Evolutionary conservation across 306 rosid genomes (phyloP), one percentile per base, ranked within the genome.

Genomic region (Vicia sativa): DNA sequence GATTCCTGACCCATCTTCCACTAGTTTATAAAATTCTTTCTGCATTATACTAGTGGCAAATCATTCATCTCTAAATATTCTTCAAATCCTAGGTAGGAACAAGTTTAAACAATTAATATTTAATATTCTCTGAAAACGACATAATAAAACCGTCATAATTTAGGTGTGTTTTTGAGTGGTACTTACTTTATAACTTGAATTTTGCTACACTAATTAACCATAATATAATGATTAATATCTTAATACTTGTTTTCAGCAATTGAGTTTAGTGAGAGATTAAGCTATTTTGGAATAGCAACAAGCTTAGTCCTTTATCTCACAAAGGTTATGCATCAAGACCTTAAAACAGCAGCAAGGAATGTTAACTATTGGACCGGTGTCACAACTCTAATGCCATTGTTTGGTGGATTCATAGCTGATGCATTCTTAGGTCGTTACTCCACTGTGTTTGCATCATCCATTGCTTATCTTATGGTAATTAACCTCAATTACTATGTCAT

Each of bases 401-500:
- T 88, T 23, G 98, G 98, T 15, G 98, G 98, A 15, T 90, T 93
- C 81, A 62, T 93, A 16, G 98, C 98, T 10, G 98, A 93, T 79
- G 87, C 98, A 61, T 93, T 86, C 76, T 41, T 88, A 73, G 98
- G 98, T 12, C 91, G 97, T 70, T 90, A 80, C 82, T 65, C 79
- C 59, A 83, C 98, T 5, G 97, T 93, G 6, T 43, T 90, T 4
- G 68, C 77, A 48, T 84, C 98, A 4, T 50, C 80, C 67, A 43
- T 88, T 21, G 59, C 90, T 61, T 93, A 93, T 78, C 80, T 93
- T 56, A 41, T 88, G 80, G 98, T 93, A 84, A 34, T 7, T 34
- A 34, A 80, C 14, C 18, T 29, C 54, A 14, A 55, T 63, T 39
- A 46, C 9, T 31, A 19, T 37, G 13, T 29, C 11, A 23, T 48